These are phyloP conservation scores for Lasiosphaeria hispida DNA, from an alignment of 495 filamentous ascomycete species.

Conservation along the genomic window DNA sequence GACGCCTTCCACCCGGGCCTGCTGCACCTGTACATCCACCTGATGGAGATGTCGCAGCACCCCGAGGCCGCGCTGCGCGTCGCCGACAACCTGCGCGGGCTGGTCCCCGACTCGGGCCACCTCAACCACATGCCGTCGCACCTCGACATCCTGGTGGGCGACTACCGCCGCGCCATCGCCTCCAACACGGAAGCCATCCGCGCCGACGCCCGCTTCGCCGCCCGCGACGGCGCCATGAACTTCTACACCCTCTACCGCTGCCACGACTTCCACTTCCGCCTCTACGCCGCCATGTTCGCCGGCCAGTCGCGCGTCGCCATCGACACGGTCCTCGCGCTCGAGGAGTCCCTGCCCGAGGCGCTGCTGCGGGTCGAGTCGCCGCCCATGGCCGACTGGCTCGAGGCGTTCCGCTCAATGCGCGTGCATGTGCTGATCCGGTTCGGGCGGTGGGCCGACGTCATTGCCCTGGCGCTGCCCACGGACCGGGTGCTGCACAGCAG, in stretches of 20 bases:
- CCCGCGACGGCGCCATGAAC: conserved; percentile 49
- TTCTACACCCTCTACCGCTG: conserved; percentile 68
- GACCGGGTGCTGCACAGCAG: conserved; percentile 58
- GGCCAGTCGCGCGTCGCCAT: conserved; percentile 57
- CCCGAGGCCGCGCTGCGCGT: conserved; percentile 57
- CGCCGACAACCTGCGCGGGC: conserved; percentile 58
- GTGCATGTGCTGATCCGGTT: conserved; percentile 66
- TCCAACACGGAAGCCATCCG: conserved; percentile 63
- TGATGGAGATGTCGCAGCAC: conserved; percentile 68
- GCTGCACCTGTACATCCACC: conserved; percentile 68
- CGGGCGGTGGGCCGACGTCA: conserved; percentile 60
- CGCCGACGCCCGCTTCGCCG: conserved; percentile 60
- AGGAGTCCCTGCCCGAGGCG: conserved; percentile 54
- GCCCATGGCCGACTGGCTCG: conserved; percentile 72
- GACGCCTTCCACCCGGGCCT: conserved; percentile 60
- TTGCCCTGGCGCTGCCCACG: conserved; percentile 45
- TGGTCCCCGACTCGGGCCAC: conserved; percentile 66
- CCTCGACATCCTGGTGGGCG: conserved; percentile 64
- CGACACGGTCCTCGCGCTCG: conserved; percentile 51
- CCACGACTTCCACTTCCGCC: conserved; percentile 65
- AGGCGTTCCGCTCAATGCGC: conserved; percentile 60
- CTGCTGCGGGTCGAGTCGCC: conserved; percentile 61
- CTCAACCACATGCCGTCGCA: conserved; percentile 74
- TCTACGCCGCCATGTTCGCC: conserved; percentile 72
- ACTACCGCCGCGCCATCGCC: conserved; percentile 59